These are phyloP conservation scores for Coleophoma eucalyptorum DNA, from an alignment of 2,329 filamentous ascomycete genomes.

Conservation along the genomic window DNA sequence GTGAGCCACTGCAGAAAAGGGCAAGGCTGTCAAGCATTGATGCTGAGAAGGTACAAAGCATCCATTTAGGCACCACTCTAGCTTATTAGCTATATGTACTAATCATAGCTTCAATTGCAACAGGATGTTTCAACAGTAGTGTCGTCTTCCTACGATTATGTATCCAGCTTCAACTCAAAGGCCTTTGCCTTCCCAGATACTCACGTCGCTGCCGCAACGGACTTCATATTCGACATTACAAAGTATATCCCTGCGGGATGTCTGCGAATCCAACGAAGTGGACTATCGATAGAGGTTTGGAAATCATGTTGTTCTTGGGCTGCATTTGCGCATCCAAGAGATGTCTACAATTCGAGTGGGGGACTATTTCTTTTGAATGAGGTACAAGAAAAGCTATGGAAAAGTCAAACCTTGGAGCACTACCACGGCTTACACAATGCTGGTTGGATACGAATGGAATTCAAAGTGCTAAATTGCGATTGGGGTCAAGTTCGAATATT, in stretches of 20 bases:
- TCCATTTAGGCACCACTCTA: no score
- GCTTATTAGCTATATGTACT: no score
- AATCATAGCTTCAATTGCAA: background rate
- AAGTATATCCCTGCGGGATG: conserved; percentile 23
- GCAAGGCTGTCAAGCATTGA: no score
- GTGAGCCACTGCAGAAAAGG: no score
- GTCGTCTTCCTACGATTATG: no score
- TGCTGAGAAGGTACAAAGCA: no score
- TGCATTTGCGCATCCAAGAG: conserved; percentile 13
- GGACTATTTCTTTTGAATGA: conserved; percentile 5
- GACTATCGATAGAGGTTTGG: conserved; percentile 9
- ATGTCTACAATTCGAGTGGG: conserved; percentile 5
- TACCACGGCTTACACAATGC: conserved; percentile 14
- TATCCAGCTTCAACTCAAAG: conserved; percentile 5
- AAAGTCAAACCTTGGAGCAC: conserved; percentile 6
- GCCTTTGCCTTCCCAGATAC: background rate
- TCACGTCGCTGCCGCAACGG: background rate
- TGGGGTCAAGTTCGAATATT: conserved; percentile 48
- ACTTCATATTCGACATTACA: conserved; percentile 13
- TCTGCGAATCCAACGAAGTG: conserved; percentile 12
- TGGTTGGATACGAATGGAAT: conserved; percentile 26
- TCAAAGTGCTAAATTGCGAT: conserved; percentile 13
- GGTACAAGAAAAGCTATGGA: conserved; percentile 16
- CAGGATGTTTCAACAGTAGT: background rate
- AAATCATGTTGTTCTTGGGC: conserved; percentile 11